Evolutionary conservation across 768 basidiomycete species (phyloP).

Genomic region (Lactifluus piperatus): DNA sequence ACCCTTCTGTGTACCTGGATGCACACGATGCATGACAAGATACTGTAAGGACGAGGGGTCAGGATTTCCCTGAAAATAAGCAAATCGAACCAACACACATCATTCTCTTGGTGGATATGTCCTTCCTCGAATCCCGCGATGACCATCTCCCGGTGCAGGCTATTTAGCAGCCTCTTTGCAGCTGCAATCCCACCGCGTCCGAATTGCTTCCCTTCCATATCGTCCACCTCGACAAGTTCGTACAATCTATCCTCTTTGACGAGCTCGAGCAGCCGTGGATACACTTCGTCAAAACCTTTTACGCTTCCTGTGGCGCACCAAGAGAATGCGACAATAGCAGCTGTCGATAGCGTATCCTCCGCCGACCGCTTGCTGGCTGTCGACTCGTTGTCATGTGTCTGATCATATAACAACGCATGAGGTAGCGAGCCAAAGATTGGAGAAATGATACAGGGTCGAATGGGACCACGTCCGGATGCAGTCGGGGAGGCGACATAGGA

Average conservation of each 20-base stretch:
- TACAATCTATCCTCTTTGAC: conserved; percentile 80
- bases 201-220: conserved; percentile 11
- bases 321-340: conserved; percentile 86
- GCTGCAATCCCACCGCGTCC: conserved; percentile 27
- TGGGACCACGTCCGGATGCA: conserved; percentile 74
- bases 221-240: conserved; percentile 48
- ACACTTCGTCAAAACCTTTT: conserved; percentile 96
- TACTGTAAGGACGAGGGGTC: conserved; percentile 45
- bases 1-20: conserved; percentile 84
- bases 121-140: conserved; percentile 83
- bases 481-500: conserved; percentile 61
- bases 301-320: conserved; percentile 85
- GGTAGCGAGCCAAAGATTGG: conserved; percentile 81
- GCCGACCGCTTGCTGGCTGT: conserved; percentile 84
- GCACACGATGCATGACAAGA: conserved; percentile 86
- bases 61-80: background rate
- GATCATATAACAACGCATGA: conserved; percentile 90
- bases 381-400: conserved; percentile 97
- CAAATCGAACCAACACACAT: conserved; percentile 40
- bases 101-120: conserved; percentile 93
- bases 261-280: conserved; percentile 87
- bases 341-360: conserved; percentile 92
- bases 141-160: conserved; percentile 87
- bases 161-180: conserved; percentile 66
- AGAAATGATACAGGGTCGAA: conserved; percentile 62